A percentile compares a stretch with the other conserved stretches of the same genome.
Evolutionary conservation across 805 yeast genomes (phyloP).

Genomic region (Naumovozyma baii): DNA sequence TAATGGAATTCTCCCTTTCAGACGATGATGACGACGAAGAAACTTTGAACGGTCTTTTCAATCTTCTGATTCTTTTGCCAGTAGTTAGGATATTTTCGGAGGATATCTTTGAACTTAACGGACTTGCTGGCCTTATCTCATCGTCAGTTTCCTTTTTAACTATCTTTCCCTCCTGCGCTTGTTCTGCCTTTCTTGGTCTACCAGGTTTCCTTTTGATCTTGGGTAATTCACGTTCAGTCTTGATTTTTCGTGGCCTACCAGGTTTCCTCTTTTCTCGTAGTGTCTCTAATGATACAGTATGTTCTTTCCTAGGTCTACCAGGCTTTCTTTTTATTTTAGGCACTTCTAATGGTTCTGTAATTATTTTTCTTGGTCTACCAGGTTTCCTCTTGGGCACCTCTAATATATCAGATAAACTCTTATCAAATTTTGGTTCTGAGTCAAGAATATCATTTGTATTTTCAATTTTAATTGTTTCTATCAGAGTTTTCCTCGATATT

Average conservation of each 20-base stretch:
- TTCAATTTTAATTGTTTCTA: constrained; percentile 1
- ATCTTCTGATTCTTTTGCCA: constrained; percentile 2
- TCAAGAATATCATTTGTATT: too few species aligned
- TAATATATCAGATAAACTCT: too few species aligned
- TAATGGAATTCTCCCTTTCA: neutral
- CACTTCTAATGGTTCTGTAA: too few species aligned
- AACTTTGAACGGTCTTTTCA: neutral
- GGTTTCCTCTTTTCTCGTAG: constrained; percentile 4
- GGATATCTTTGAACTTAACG: constrained; percentile 1
- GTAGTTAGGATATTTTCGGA: constrained; percentile 4
- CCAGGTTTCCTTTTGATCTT: constrained; percentile 6
- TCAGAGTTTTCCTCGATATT: too few species aligned
- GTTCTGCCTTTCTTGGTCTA: constrained; percentile 5
- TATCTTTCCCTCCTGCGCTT: neutral
- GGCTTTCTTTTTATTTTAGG: too few species aligned
- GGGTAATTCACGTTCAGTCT: neutral
- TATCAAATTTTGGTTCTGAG: too few species aligned
- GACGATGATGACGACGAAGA: neutral
- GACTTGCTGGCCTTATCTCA: neutral
- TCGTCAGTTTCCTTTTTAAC: neutral
- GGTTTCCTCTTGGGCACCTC: neutral
- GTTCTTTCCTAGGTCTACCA: constrained; percentile 3
- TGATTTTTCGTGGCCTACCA: constrained; percentile 9
- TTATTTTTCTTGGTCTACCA: neutral
- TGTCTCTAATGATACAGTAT: neutral